Evolutionary conservation across 306 rosid genomes (phyloP).

Genomic region (Vachellia pachyceras): DNA sequence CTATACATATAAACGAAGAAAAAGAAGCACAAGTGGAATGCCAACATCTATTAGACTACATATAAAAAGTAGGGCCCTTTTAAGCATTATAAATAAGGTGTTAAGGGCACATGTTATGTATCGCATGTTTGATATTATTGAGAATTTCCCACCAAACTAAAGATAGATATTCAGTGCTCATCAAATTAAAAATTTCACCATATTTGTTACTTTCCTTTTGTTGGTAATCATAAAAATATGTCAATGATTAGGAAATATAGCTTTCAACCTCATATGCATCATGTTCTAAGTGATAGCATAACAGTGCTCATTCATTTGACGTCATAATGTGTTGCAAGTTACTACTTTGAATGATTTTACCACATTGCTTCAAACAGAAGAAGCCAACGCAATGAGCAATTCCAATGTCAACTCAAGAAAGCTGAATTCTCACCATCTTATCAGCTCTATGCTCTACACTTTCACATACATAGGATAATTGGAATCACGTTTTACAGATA

Average conservation of each 20-base stretch:
- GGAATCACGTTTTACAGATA: too few species aligned
- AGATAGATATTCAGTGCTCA: not conserved
- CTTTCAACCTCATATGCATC: not conserved
- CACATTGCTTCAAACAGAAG: not conserved
- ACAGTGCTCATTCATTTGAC: not conserved
- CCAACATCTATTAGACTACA: not conserved
- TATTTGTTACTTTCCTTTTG: not conserved
- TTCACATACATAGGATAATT: too few species aligned
- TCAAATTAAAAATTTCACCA: not conserved
- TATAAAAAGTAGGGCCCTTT: not conserved
- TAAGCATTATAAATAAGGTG: not conserved
- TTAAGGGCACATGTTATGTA: not conserved
- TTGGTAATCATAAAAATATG: not conserved
- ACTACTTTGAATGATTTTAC: not conserved
- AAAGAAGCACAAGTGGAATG: not conserved
- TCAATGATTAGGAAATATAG: not conserved
- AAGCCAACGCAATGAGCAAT: too few species aligned
- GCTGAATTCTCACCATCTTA: too few species aligned
- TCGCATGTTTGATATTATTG: not conserved
- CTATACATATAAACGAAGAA: fast-evolving
- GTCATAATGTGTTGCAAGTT: not conserved
- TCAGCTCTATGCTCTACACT: too few species aligned
- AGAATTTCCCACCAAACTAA: constrained; percentile 2
- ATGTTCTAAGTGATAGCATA: not conserved
- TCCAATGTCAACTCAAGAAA: too few species aligned